Base-by-base conservation (phyloP, 768 basidiomycete species). In the Wakefieldia striispora region DNA sequence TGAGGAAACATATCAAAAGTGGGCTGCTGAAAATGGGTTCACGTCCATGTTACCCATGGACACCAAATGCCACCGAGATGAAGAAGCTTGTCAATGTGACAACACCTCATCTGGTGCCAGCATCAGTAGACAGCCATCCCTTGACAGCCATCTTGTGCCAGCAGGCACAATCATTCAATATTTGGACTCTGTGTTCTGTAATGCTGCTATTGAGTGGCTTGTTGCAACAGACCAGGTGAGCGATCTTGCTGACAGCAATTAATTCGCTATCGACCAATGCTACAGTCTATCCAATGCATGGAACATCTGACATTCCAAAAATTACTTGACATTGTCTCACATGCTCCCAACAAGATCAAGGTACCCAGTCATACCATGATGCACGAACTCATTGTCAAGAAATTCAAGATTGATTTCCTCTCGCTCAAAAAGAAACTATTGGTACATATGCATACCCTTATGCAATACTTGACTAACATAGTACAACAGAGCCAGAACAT, bases 201-300 rank as follows among this genome's bases (percentile, higher is more conserved):
- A 45, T 45, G 43, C 43, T 2, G 14, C 33, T 29, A 13, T 50
- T 1, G 17, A 40, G 19, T 50, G 39, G 43, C 36, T 51, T 24
- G 21, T 51, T 39, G 36, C 3, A 2, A 52, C 16, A 2, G 46
- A 52, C 11, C 46, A 48, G 46, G 46, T 52, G 14, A 17, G 40
- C 0, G 1, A 33, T 40, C n/a, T 21, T 14, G 11, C 12, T 1
- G 7, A 44, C 10, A 0, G 3, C 13, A 26, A 16, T 45, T 21
- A 31, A 41, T 10, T 14, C 1, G 34, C 36, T 34, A 39, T 31
- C 1, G 2, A 41, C 31, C 6, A 1, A 35, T 20, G 10, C 11
- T 47, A 52, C 6, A 52, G 51, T 46, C 46, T 14, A 48, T 52
- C 16, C 31, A 39, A 14, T 19, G 13, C 3, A 31, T 52, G 51